Evolutionary conservation across 768 basidiomycete genomes (phyloP).

Genomic region (Xanthoconium purpureum): DNA sequence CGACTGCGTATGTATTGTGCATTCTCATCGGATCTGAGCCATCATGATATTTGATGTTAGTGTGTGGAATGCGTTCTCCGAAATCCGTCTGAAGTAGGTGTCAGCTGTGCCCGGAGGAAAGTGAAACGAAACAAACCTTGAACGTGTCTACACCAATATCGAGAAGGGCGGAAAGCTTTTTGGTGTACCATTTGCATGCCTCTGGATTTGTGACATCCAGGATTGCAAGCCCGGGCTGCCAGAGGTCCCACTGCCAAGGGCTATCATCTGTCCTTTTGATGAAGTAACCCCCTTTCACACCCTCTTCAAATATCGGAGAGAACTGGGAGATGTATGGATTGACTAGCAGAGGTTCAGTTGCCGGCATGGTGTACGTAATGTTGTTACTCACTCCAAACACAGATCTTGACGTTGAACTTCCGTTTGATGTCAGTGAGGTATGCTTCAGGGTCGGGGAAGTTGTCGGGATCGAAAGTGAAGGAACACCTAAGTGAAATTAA

Average conservation of each 20-base stretch:
- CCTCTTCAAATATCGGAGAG: constrained; percentile 68
- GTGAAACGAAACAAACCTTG: constrained; percentile 40
- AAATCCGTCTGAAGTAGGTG: constrained; percentile 57
- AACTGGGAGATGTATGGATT: constrained; percentile 74
- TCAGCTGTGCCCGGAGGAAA: neutral
- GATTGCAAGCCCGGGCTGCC: constrained; percentile 62
- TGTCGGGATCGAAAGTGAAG: constrained; percentile 74
- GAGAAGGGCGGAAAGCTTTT: constrained; percentile 41
- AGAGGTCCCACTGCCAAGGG: constrained; percentile 69
- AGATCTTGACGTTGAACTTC: constrained; percentile 66
- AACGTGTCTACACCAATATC: constrained; percentile 47
- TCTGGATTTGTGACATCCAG: constrained; percentile 64
- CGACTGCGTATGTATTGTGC: constrained; percentile 69
- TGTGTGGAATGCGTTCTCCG: constrained; percentile 72
- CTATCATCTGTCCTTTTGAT: constrained; percentile 66
- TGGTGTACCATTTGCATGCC: constrained; percentile 46
- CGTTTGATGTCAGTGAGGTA: constrained; percentile 59
- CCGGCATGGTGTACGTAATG: neutral
- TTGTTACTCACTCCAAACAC: constrained; percentile 57
- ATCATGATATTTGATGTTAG: constrained; percentile 58
- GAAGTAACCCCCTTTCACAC: constrained; percentile 62
- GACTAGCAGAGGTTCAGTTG: constrained; percentile 37
- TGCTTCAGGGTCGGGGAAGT: constrained; percentile 69
- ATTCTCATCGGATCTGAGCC: constrained; percentile 65
- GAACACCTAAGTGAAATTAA: constrained; percentile 49